phyloP scores from a whole-genome alignment of 1,284 basidiomycete species.

The Singerocomus rubriflavus region DNA sequence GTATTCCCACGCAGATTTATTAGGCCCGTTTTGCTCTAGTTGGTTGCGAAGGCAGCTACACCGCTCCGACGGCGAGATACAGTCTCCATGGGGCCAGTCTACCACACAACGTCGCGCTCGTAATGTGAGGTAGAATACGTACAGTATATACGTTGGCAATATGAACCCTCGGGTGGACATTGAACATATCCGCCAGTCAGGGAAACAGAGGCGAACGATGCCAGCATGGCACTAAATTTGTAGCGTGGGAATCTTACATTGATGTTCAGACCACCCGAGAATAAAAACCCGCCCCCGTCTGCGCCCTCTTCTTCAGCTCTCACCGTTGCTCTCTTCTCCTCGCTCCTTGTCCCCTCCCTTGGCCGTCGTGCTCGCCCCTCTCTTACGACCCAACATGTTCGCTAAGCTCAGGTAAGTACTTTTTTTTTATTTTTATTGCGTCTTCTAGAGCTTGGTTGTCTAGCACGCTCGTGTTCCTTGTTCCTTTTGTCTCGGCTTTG shows the following conservation, averaged over 20 bases:
- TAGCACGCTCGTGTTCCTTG: constrained; percentile 44
- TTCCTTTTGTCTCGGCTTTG: constrained; percentile 51
- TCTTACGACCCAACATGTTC: constrained; percentile 34
- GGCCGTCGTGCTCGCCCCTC: not conserved
- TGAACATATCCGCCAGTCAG: constrained; percentile 4
- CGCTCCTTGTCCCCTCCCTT: constrained; percentile 59
- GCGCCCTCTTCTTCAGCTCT: not conserved
- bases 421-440: too few relatives aligned
- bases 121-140: constrained; percentile 11
- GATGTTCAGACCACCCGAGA: constrained; percentile 8
- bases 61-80: too few relatives aligned
- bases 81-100: too few relatives aligned
- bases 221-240: constrained; percentile 16
- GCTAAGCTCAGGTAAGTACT: constrained; percentile 33
- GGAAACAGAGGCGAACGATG: constrained; percentile 14
- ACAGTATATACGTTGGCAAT: not conserved
- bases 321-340: constrained; percentile 13
- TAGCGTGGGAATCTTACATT: constrained; percentile 27
- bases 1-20: constrained; percentile 31
- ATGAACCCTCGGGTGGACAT: constrained; percentile 10
- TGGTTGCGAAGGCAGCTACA: not conserved
- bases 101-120: not conserved
- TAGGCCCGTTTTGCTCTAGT: constrained; percentile 17
- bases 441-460: not conserved
- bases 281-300: constrained; percentile 18